phyloP scores from a whole-genome alignment of 2,329 filamentous ascomycete species.

The Cephalotrichum gorgonifer region DNA sequence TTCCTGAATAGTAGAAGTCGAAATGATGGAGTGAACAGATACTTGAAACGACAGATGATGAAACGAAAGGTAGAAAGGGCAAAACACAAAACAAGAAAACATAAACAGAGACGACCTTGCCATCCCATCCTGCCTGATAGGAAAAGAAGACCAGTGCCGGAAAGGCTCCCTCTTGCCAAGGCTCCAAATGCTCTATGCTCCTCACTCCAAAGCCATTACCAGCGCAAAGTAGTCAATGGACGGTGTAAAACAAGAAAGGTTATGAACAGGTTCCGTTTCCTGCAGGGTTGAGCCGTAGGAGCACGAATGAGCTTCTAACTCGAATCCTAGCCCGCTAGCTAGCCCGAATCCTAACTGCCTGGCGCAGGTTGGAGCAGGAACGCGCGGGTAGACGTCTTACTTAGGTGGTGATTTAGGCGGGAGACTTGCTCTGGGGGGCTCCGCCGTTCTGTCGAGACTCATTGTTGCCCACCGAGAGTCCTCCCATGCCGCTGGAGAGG shows the following conservation, averaged over 20 bases:
- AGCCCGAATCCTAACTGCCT: too few species aligned
- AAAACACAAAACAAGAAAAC: slow-evolving; percentile 8
- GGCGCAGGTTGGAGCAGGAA: too few species aligned
- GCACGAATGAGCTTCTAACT: neutral
- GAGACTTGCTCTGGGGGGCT: slow-evolving; percentile 47
- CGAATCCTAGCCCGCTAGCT: too few species aligned
- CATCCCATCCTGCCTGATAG: slow-evolving; percentile 23
- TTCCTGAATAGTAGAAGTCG: slow-evolving; percentile 1
- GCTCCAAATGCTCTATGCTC: slow-evolving; percentile 6
- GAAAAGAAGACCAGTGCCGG: slow-evolving; percentile 10
- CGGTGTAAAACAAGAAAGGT: neutral
- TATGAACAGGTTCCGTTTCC: neutral
- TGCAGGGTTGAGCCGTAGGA: neutral
- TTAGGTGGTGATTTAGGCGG: slow-evolving; percentile 32
- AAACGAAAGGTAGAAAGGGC: slow-evolving; percentile 7
- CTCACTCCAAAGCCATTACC: slow-evolving; percentile 4
- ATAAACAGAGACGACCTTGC: slow-evolving; percentile 13
- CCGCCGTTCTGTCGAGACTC: slow-evolving; percentile 55
- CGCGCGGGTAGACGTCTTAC: neutral
- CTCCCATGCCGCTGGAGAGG: slow-evolving; percentile 62
- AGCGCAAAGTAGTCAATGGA: slow-evolving; percentile 3
- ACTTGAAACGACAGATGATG: neutral
- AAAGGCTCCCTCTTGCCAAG: slow-evolving; percentile 2
- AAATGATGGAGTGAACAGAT: neutral
- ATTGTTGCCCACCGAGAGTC: slow-evolving; percentile 58